Base-by-base conservation (phyloP, 2,329 filamentous ascomycete genomes). In the Chrysoporthe austroafricana region DNA sequence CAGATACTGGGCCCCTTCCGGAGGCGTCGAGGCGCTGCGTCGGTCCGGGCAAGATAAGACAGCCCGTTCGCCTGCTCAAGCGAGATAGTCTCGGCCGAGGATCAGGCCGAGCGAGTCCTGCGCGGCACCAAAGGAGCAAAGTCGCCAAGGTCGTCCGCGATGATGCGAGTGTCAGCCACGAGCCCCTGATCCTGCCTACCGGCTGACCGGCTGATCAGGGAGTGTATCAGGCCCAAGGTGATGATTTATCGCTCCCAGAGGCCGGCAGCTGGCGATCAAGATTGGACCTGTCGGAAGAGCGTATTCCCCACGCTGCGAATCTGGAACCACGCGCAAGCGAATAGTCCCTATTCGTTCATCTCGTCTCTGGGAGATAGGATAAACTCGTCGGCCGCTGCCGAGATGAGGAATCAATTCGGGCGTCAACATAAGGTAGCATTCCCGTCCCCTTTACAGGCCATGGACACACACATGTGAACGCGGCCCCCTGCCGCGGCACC, bases 1-100 rank as follows among this genome's bases (percentile, higher is more conserved):
- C 34, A 57, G 32, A 54, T 34, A 52, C 39, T 63, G 67, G 67
- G 43, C 62, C 50, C 26, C 63, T 69, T 18, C 67, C 67, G 67
- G 62, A 56, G 63, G 42, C 43, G 63, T 69, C 60, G 59, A 63
- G 32, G 59, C 67, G 66, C 63, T 54, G 39, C 18, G 14, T 46
- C 21, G 21, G 54, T 44, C 44, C 26, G 56, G 48, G 61, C 64
- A 48, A 59, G 18, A 34, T 26, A 67, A 48, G 66, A 56, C 50
- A 26, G n/a, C 36, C n/a, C 43, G 52, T 34, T 57, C 46, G 36
- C 44, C 39, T 42, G 34, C n/a, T 57, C 54, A 62, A 58, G 46
- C 52, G 46, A 60, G 54, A 57, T 57, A 14, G 54, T 57, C 34
- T 54, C 50, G 50, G 50, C 50, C 50, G 50, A 54, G 21, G 16